These are phyloP conservation scores for Hsuehochloa calcarea DNA, from an alignment of 176 grass and related monocot genomes.

Conservation along the genomic window DNA sequence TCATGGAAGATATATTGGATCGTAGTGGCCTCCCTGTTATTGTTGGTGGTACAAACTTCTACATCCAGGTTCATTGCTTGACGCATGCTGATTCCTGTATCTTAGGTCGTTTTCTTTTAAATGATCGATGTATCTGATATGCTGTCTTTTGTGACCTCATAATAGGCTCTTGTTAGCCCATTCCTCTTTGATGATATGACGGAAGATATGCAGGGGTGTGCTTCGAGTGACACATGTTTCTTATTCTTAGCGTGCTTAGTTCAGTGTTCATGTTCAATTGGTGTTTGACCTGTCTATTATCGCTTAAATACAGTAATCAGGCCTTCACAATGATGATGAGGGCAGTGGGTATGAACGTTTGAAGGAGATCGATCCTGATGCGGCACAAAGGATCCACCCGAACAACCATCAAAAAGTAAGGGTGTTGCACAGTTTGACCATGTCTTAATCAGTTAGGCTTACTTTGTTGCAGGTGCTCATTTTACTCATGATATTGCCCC, in stretches of 20 bases:
- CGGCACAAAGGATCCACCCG: conserved; percentile 78
- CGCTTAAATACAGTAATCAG: conserved; percentile 25
- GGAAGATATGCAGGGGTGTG: conserved; percentile 39
- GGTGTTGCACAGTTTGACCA: background rate
- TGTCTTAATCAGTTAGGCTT: conserved; percentile 16
- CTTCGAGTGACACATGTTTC: conserved; percentile 7
- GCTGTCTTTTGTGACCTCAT: background rate
- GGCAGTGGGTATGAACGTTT: conserved; percentile 45
- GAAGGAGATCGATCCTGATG: conserved; percentile 70
- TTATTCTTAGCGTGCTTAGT: background rate
- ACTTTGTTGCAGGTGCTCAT: background rate
- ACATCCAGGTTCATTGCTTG: conserved; percentile 69
- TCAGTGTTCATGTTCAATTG: background rate
- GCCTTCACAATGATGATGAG: conserved; percentile 41
- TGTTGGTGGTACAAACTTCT: conserved; percentile 94
- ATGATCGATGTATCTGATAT: background rate
- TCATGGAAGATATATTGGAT: conserved; percentile 71
- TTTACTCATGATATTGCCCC: background rate
- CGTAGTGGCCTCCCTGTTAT: conserved; percentile 75
- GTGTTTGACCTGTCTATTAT: background rate
- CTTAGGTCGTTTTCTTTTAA: background rate
- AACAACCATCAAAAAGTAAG: conserved; percentile 87
- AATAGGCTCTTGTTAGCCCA: conserved; percentile 72
- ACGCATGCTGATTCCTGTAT: background rate
- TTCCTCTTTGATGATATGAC: conserved; percentile 80